These are phyloP conservation scores for Neonectria punicea DNA, from an alignment of 2,329 filamentous ascomycete species.

Conservation along the genomic window DNA sequence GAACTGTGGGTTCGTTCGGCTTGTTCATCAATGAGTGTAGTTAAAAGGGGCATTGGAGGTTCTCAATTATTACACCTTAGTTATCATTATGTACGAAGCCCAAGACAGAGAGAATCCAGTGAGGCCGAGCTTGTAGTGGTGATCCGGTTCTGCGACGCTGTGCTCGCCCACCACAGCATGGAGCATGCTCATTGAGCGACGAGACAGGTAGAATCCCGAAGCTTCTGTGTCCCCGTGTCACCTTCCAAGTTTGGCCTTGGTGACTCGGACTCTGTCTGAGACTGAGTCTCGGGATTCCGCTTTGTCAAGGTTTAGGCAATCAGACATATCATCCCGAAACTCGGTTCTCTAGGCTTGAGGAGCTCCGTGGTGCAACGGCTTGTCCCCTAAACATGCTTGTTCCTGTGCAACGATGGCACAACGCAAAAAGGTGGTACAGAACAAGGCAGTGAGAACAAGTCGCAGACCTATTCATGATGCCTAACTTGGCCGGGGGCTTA, in stretches of 20 bases:
- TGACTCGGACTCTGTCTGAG: neutral
- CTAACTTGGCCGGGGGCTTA: neutral
- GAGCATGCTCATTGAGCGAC: neutral
- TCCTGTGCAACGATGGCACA: neutral
- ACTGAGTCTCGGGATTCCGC: neutral
- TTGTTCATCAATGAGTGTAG: no score
- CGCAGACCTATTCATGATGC: neutral
- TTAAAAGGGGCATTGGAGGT: neutral
- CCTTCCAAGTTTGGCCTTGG: neutral
- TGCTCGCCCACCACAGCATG: neutral
- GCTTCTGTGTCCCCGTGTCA: neutral
- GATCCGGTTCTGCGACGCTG: neutral
- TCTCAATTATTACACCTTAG: neutral
- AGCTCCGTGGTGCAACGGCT: neutral
- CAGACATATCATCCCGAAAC: no score
- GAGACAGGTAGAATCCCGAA: neutral
- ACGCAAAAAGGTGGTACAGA: no score
- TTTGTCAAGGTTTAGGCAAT: no score
- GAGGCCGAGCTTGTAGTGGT: neutral
- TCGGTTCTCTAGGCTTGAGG: neutral
- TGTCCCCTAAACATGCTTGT: neutral
- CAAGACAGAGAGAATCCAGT: neutral
- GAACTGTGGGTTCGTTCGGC: no score
- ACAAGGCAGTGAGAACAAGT: no score
- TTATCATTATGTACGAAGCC: neutral